Percentiles rank a stretch among this genome's conserved stretches.
Evolutionary conservation across 2,329 filamentous ascomycete genomes (phyloP).

Genomic region (Elsinoe arachidis): DNA sequence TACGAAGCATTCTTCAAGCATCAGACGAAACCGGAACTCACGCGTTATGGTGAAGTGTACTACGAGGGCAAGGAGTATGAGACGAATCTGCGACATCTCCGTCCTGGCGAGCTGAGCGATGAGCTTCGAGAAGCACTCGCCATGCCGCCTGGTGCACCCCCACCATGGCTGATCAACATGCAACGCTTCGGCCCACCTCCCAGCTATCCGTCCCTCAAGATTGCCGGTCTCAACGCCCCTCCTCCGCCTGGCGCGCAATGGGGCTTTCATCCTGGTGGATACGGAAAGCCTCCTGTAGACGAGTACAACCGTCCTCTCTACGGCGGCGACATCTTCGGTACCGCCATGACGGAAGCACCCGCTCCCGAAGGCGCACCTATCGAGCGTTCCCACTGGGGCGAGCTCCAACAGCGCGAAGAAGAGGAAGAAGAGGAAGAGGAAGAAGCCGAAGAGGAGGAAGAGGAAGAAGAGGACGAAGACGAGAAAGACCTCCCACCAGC

Average conservation of each 20-base stretch:
- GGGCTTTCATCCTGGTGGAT: slow-evolving; percentile 93
- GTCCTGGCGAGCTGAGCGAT: slow-evolving; percentile 83
- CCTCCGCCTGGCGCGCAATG: slow-evolving; percentile 81
- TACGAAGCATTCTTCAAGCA: slow-evolving; percentile 98
- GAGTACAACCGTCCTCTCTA: slow-evolving; percentile 87
- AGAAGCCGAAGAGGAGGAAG: slow-evolving; percentile 50
- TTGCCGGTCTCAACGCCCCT: slow-evolving; percentile 88
- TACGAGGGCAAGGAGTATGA: slow-evolving; percentile 98
- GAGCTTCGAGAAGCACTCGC: slow-evolving; percentile 85
- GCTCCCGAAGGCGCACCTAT: slow-evolving; percentile 60
- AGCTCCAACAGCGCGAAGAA: slow-evolving; percentile 71
- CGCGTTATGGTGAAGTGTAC: slow-evolving; percentile 96
- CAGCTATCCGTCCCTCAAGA: slow-evolving; percentile 89
- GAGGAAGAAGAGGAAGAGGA: slow-evolving; percentile 59
- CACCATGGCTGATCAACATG: slow-evolving; percentile 95
- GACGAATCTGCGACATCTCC: slow-evolving; percentile 82
- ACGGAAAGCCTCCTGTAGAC: slow-evolving; percentile 90
- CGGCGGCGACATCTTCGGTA: slow-evolving; percentile 89
- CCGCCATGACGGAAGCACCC: slow-evolving; percentile 54
- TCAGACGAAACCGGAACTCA: slow-evolving; percentile 90
- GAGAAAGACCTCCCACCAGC: slow-evolving; percentile 60
- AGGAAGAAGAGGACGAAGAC: slow-evolving; percentile 60
- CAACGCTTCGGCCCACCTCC: slow-evolving; percentile 89
- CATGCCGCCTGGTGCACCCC: slow-evolving; percentile 85
- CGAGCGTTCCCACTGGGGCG: slow-evolving; percentile 85